Conservation (phyloP, 495 filamentous ascomycete species). For the Trichoderma gamsii region DNA sequence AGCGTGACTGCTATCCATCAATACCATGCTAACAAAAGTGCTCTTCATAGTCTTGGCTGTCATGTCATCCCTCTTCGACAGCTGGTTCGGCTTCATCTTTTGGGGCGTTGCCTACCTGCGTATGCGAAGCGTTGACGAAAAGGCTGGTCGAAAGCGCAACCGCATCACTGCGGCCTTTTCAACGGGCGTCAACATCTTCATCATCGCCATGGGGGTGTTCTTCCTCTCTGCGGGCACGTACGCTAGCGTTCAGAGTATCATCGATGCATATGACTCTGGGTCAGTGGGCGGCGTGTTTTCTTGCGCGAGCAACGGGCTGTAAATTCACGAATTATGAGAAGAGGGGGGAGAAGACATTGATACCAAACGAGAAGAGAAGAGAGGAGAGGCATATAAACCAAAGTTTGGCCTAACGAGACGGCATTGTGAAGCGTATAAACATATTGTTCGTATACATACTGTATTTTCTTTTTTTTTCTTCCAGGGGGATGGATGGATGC, state of each 20-base stretch:
- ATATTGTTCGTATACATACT: background rate
- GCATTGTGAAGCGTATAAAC: background rate
- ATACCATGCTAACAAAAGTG: conserved; percentile 15
- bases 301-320: conserved; percentile 57
- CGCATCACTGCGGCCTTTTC: conserved; percentile 58
- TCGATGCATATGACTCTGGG: conserved; percentile 51
- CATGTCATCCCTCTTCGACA: conserved; percentile 87
- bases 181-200: conserved; percentile 56
- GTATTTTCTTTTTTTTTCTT: background rate
- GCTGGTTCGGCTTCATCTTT: conserved; percentile 92
- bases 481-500: background rate
- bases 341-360: background rate
- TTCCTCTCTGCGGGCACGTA: conserved; percentile 77
- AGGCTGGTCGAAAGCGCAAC: conserved; percentile 48
- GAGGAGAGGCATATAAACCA: background rate
- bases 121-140: conserved; percentile 67
- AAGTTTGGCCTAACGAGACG: background rate
- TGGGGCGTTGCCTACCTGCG: conserved; percentile 85
- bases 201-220: conserved; percentile 66
- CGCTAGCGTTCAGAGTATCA: conserved; percentile 62
- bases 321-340: conserved; percentile 10
- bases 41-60: conserved; percentile 54
- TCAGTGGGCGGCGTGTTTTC: conserved; percentile 55
- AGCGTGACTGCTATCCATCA: background rate
- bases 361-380: background rate